Evolutionary conservation across 208 protist species (phyloP).

Genomic region (Leishmania lainsoni): DNA sequence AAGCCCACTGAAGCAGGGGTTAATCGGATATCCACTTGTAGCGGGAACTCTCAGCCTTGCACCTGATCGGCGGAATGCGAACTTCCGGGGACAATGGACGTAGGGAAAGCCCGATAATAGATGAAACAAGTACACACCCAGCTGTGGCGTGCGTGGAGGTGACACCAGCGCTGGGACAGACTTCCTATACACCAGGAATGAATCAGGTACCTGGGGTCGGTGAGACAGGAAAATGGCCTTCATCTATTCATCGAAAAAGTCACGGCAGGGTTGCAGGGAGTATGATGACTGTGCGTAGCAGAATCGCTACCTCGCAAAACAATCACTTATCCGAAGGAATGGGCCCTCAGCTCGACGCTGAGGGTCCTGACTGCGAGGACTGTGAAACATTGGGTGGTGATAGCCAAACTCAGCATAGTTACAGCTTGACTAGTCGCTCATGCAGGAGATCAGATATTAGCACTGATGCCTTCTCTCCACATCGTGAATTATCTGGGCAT

Average conservation of each 20-base stretch:
- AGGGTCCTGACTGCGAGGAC: neutral
- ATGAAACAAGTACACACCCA: neutral
- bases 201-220: neutral
- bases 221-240: neutral
- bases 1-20: neutral
- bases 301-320: conserved; percentile 1
- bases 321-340: neutral
- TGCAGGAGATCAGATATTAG: neutral
- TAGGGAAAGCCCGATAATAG: neutral
- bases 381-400: neutral
- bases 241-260: neutral
- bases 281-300: conserved; percentile 6
- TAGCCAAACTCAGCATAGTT: neutral
- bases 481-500: neutral
- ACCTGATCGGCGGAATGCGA: neutral
- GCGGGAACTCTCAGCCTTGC: neutral
- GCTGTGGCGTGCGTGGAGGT: neutral
- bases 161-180: neutral
- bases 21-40: neutral
- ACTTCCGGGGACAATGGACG: neutral
- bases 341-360: neutral
- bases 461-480: neutral
- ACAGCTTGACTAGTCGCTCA: neutral
- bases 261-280: neutral
- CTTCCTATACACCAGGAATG: conserved; percentile 2